phyloP scores from a whole-genome alignment of 768 basidiomycete species.

The Mycena haematopus region DNA sequence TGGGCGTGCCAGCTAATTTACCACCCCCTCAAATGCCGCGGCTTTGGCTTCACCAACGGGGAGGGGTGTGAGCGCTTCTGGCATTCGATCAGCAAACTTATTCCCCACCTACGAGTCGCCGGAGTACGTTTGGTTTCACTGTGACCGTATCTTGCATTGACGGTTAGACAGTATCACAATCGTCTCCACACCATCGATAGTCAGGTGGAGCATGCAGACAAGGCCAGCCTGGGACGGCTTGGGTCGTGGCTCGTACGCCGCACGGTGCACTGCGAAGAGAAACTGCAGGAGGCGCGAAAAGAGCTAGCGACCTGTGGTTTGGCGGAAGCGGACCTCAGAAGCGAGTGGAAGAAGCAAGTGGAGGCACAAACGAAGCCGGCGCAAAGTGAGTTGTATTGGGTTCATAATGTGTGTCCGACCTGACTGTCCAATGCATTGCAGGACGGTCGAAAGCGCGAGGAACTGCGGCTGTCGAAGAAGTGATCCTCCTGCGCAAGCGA shows the following conservation, averaged over 20 bases:
- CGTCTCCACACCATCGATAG: slow-evolving; percentile 33
- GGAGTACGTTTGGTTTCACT: too few species aligned
- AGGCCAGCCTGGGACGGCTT: slow-evolving; percentile 18
- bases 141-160: too few species aligned
- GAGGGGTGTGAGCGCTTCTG: slow-evolving; percentile 40
- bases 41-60: slow-evolving; percentile 37
- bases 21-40: slow-evolving; percentile 36
- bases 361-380: background rate
- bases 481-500: too few species aligned
- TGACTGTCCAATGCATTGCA: too few species aligned
- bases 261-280: background rate
- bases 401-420: too few species aligned
- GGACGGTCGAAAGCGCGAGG: too few species aligned
- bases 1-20: slow-evolving; percentile 43
- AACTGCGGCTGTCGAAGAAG: too few species aligned
- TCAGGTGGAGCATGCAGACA: slow-evolving; percentile 31
- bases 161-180: slow-evolving; percentile 39
- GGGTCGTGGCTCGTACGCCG: background rate
- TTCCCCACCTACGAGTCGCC: slow-evolving; percentile 30
- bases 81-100: slow-evolving; percentile 28
- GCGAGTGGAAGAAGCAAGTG: background rate
- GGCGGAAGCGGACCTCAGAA: background rate
- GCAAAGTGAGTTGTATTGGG: too few species aligned
- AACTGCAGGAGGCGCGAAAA: background rate
- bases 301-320: background rate